A percentile compares a stretch with the other conserved stretches of the same genome.
These are phyloP conservation scores for Coniochaeta ligniaria DNA, from an alignment of 2,329 filamentous ascomycete species.

Conservation along the genomic window DNA sequence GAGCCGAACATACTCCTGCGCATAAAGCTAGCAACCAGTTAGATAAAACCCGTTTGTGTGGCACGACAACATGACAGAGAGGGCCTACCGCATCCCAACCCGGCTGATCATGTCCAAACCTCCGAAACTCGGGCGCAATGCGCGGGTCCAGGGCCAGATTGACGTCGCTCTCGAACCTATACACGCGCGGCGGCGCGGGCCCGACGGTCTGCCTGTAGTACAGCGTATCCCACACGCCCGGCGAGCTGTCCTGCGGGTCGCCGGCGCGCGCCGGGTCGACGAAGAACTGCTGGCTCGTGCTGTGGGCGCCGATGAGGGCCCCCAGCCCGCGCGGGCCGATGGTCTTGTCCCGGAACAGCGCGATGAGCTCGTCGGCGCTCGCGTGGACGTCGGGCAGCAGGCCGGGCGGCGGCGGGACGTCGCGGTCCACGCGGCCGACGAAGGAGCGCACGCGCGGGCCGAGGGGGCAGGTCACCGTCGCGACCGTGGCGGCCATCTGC, in stretches of 20 bases:
- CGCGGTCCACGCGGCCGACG: conserved; percentile 38
- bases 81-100: conserved; percentile 34
- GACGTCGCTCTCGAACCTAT: conserved; percentile 34
- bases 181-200: conserved; percentile 17
- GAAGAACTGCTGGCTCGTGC: conserved; percentile 37
- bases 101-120: conserved; percentile 25
- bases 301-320: conserved; percentile 48
- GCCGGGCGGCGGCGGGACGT: conserved; percentile 28
- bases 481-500: conserved; percentile 39
- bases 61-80: too few relatives aligned
- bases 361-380: conserved; percentile 32
- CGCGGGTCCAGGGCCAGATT: conserved; percentile 27
- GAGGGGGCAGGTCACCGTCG: conserved; percentile 41
- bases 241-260: conserved; percentile 38
- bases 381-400: conserved; percentile 35
- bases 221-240: conserved; percentile 39
- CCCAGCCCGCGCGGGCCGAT: conserved; percentile 41
- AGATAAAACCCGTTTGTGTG: too few relatives aligned
- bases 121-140: conserved; percentile 27
- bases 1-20: conserved; percentile 45
- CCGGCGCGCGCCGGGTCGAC: conserved; percentile 30
- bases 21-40: conserved; percentile 33
- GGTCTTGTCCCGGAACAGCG: conserved; percentile 41
- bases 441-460: conserved; percentile 43
- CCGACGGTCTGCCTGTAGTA: conserved; percentile 37